These are phyloP conservation scores for Rhamnella rubrinervis DNA, from an alignment of 331 rosid genomes.

Conservation along the genomic window DNA sequence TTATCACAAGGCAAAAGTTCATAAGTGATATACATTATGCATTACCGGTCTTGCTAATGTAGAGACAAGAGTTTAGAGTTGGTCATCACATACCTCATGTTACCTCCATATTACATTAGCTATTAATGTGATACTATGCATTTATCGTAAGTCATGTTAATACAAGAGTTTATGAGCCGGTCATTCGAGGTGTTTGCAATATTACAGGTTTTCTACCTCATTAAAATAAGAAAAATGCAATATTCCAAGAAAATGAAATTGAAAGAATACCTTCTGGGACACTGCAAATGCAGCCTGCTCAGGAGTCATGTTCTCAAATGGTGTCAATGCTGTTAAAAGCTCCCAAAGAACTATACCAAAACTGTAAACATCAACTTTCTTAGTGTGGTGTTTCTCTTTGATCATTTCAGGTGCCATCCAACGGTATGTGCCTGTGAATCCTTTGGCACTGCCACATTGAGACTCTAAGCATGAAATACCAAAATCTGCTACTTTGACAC, in stretches of 20 bases:
- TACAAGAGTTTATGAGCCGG: too few species aligned
- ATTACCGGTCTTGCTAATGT: too few species aligned
- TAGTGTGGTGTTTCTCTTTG: constrained; percentile 88
- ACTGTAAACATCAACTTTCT: constrained; percentile 95
- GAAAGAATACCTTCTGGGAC: constrained; percentile 69
- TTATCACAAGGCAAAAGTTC: neutral
- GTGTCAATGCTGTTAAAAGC: constrained; percentile 81
- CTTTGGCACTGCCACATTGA: constrained; percentile 80
- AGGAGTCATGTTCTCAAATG: constrained; percentile 94
- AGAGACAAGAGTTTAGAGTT: too few species aligned
- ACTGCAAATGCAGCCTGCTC: constrained; percentile 99
- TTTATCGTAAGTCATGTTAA: too few species aligned
- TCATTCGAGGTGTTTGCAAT: too few species aligned
- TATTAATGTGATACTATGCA: too few species aligned
- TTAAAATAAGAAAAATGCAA: neutral
- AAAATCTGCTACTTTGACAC: constrained; percentile 95
- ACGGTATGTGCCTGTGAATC: constrained; percentile 93
- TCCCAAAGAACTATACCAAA: constrained; percentile 97
- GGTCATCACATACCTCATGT: too few species aligned
- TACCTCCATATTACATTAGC: too few species aligned
- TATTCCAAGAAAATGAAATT: neutral
- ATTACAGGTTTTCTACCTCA: neutral
- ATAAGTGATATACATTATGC: too few species aligned
- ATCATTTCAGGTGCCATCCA: constrained; percentile 99
- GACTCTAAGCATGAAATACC: constrained; percentile 96